phyloP scores from a whole-genome alignment of 2,329 filamentous ascomycete species.

The Hypoxylon rubiginosum region DNA sequence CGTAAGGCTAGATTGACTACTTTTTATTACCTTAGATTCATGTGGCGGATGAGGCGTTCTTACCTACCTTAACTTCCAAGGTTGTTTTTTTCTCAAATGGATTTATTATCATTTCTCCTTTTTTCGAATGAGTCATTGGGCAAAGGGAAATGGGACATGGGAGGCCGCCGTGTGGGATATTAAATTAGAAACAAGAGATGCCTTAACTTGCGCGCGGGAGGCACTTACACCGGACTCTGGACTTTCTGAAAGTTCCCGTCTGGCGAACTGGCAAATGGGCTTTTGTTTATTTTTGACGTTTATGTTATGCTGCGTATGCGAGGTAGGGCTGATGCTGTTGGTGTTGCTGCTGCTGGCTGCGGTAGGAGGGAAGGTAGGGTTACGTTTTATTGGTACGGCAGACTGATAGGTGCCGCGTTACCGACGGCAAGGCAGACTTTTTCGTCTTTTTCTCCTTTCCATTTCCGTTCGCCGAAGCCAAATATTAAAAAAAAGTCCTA shows the following conservation, averaged over 20 bases:
- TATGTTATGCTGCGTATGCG: constrained; percentile 14
- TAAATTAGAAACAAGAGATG: constrained; percentile 10
- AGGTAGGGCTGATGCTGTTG: constrained; percentile 19
- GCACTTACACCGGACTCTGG: not conserved
- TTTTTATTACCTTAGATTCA: not conserved
- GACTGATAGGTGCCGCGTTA: constrained; percentile 9
- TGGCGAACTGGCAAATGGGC: not conserved
- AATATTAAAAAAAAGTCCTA: constrained; percentile 10
- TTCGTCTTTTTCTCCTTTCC: not conserved
- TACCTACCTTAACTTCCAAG: not conserved
- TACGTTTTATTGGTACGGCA: constrained; percentile 35
- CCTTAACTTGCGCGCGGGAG: constrained; percentile 3
- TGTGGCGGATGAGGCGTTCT: constrained; percentile 12
- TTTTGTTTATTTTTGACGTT: not conserved
- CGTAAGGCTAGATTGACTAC: constrained; percentile 24
- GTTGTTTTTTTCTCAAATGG: not conserved
- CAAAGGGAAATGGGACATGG: not conserved
- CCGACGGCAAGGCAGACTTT: constrained; percentile 26
- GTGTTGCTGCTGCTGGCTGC: not conserved
- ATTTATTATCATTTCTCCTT: not conserved
- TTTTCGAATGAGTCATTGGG: constrained; percentile 1
- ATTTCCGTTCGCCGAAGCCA: not conserved
- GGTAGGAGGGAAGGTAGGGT: constrained; percentile 24
- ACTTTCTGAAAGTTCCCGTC: constrained; percentile 16
- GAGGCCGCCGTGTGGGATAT: not conserved